Conservation (phyloP, 768 basidiomycete genomes). For the Podaxis sp. region DNA sequence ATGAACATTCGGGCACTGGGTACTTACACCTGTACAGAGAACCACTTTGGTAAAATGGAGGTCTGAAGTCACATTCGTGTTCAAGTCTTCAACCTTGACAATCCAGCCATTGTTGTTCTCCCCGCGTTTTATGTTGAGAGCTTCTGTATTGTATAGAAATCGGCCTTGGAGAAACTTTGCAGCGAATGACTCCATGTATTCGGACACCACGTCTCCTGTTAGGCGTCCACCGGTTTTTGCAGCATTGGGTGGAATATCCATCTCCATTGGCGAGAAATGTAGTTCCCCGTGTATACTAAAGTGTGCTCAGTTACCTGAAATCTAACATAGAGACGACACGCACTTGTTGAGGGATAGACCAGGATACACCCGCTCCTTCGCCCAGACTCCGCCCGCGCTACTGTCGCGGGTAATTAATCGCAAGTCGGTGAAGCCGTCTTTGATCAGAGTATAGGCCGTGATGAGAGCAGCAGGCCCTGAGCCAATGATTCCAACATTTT, state of each 20-base stretch:
- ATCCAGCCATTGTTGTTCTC: constrained; percentile 35
- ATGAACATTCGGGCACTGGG: background rate
- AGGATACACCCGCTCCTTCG: constrained; percentile 44
- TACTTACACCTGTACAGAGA: constrained; percentile 22
- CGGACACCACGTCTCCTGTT: constrained; percentile 43
- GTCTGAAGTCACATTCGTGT: constrained; percentile 10
- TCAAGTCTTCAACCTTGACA: constrained; percentile 38
- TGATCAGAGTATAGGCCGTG: constrained; percentile 48
- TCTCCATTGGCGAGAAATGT: constrained; percentile 46
- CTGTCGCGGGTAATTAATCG: constrained; percentile 47
- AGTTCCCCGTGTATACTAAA: constrained; percentile 54
- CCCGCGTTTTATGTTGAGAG: constrained; percentile 41
- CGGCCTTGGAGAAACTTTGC: constrained; percentile 34
- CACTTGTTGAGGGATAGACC: constrained; percentile 54
- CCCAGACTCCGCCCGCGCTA: constrained; percentile 52
- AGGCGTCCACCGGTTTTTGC: constrained; percentile 36
- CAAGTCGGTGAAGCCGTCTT: constrained; percentile 52
- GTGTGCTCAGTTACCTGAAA: background rate
- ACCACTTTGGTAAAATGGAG: constrained; percentile 7
- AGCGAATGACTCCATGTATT: constrained; percentile 49
- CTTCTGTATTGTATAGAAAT: constrained; percentile 34
- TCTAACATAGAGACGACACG: constrained; percentile 15
- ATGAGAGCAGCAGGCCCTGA: constrained; percentile 54
- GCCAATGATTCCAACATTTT: constrained; percentile 38
- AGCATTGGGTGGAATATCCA: constrained; percentile 36